phyloP scores from a whole-genome alignment of 768 basidiomycete genomes.

The Boletus insuetus region DNA sequence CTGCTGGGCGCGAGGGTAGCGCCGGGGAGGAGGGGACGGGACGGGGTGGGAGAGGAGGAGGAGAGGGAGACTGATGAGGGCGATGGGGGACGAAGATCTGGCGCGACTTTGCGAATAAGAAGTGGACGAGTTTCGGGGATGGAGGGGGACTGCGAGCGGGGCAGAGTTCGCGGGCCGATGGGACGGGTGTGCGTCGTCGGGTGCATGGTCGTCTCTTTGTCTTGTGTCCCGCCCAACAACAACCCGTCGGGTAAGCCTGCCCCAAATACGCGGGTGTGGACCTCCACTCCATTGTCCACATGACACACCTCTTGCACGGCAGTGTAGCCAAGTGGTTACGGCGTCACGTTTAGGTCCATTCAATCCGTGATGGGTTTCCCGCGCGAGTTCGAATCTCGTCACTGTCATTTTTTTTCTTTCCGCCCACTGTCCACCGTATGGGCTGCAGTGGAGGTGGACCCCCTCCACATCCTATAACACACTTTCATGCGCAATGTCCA shows the following conservation, averaged over 20 bases:
- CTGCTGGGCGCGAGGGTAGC: constrained; percentile 18
- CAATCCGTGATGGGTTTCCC: constrained; percentile 56
- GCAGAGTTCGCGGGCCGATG: constrained; percentile 48
- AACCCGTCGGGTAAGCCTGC: constrained; percentile 7
- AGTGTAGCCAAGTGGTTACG: constrained; percentile 62
- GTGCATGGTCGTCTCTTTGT: constrained; percentile 25
- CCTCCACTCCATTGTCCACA: background rate
- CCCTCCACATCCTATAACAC: constrained; percentile 7
- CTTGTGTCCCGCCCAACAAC: background rate
- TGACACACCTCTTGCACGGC: constrained; percentile 18
- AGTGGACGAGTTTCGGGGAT: constrained; percentile 39
- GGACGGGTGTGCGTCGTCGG: constrained; percentile 37
- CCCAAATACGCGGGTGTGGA: background rate
- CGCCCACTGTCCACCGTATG: constrained; percentile 9
- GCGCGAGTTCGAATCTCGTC: constrained; percentile 62
- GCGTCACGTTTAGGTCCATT: constrained; percentile 53
- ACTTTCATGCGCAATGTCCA: constrained; percentile 14
- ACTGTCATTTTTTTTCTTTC: constrained; percentile 40
- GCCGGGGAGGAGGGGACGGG: constrained; percentile 33
- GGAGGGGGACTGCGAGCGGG: constrained; percentile 43
- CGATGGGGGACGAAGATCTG: constrained; percentile 31
- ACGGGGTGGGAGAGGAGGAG: constrained; percentile 33
- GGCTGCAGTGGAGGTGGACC: background rate
- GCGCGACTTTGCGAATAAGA: constrained; percentile 37
- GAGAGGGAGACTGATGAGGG: constrained; percentile 25